Percentiles rank a stretch among this genome's conserved stretches.
These are phyloP conservation scores for Penicillium nordicum DNA, from an alignment of 2,329 filamentous ascomycete species.

Conservation along the genomic window DNA sequence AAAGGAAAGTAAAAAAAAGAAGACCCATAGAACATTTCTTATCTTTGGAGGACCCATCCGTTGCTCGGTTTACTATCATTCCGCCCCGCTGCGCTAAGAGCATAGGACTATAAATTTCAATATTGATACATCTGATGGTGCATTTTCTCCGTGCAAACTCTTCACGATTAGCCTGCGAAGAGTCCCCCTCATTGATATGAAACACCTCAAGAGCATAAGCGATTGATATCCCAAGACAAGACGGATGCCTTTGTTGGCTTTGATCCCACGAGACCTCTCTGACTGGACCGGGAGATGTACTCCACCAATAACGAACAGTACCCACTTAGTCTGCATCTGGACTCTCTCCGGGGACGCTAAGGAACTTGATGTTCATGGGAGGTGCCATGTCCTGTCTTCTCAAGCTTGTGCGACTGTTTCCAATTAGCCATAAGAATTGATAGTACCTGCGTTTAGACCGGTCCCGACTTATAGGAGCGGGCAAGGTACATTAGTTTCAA, in stretches of 20 bases:
- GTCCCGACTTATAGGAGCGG: slow-evolving; percentile 1
- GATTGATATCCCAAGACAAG: background rate
- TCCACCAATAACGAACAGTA: slow-evolving; percentile 12
- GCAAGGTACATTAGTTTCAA: slow-evolving; percentile 2
- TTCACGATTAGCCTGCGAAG: background rate
- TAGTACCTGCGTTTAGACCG: slow-evolving; percentile 12
- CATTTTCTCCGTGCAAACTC: background rate
- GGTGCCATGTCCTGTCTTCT: background rate
- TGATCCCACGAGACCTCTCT: background rate
- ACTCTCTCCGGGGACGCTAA: slow-evolving; percentile 1
- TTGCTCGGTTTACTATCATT: background rate
- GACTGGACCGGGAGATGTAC: background rate
- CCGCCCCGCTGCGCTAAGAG: slow-evolving; percentile 1
- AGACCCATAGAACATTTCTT: slow-evolving; percentile 13
- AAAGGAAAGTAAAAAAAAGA: background rate
- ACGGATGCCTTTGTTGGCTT: background rate
- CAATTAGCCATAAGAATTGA: background rate
- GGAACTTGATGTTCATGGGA: slow-evolving; percentile 2
- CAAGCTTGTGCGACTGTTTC: background rate
- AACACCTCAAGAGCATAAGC: background rate
- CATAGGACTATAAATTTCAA: slow-evolving; percentile 4
- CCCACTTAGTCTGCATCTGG: slow-evolving; percentile 9
- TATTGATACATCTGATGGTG: background rate
- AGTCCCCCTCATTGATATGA: background rate
- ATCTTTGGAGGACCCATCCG: slow-evolving; percentile 11